A percentile compares a stretch with the other conserved stretches of the same genome.
phyloP scores from a whole-genome alignment of 208 protist species.

The Leishmania gerbilli region DNA sequence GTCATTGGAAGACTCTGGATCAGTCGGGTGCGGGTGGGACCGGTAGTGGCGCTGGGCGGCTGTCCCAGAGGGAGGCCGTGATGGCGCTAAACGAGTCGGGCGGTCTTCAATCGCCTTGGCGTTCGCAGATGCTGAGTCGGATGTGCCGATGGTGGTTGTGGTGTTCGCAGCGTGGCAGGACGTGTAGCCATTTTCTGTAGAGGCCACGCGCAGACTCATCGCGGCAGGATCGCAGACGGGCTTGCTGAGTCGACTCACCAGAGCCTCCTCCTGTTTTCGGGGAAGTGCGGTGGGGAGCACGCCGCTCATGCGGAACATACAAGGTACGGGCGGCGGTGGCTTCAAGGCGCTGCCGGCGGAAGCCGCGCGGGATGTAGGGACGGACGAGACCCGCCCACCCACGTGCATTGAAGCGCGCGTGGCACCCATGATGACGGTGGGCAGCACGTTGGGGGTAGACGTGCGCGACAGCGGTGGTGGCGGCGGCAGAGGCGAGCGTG shows the following conservation, averaged over 20 bases:
- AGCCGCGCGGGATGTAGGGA: no score
- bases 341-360: background rate
- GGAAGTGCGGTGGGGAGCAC: conserved; percentile 21
- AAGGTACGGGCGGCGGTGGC: conserved; percentile 12
- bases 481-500: conserved; percentile 5
- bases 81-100: background rate
- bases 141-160: background rate
- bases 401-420: background rate
- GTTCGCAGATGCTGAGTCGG: background rate
- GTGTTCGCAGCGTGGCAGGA: background rate
- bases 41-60: background rate
- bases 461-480: conserved; percentile 14
- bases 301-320: conserved; percentile 40
- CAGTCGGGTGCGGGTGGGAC: no score
- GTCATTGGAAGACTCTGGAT: background rate
- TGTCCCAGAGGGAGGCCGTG: background rate
- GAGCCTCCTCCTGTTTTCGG: conserved; percentile 26
- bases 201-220: conserved; percentile 12
- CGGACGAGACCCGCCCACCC: no score
- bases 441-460: conserved; percentile 1
- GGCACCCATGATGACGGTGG: conserved; percentile 12
- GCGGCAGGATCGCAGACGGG: conserved; percentile 24
- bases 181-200: background rate
- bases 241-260: conserved; percentile 36
- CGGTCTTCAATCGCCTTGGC: background rate